These are phyloP conservation scores for Neofusicoccum laricinum DNA, from an alignment of 2,329 filamentous ascomycete species.

Conservation along the genomic window DNA sequence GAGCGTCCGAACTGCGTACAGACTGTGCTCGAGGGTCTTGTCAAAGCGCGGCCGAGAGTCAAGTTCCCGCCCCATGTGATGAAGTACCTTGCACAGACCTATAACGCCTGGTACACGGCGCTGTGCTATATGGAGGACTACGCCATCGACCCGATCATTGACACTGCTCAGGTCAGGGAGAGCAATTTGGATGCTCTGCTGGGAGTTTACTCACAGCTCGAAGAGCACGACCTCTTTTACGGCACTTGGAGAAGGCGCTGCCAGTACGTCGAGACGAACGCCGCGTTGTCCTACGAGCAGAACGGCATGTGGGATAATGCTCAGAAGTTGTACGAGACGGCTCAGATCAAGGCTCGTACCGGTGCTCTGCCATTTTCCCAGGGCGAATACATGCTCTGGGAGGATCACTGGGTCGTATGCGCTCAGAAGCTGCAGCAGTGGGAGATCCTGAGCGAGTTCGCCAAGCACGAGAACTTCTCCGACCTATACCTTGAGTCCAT, in stretches of 20 bases:
- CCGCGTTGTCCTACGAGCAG: constrained; percentile 95
- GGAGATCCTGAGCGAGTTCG: constrained; percentile 96
- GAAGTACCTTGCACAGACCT: constrained; percentile 91
- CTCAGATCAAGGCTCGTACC: constrained; percentile 94
- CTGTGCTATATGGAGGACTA: constrained; percentile 86
- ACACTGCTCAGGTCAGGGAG: constrained; percentile 80
- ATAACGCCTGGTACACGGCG: constrained; percentile 96
- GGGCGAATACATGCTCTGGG: constrained; percentile 98
- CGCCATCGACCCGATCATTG: constrained; percentile 77
- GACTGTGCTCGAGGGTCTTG: constrained; percentile 82
- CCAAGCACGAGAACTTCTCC: constrained; percentile 98
- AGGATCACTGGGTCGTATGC: constrained; percentile 98
- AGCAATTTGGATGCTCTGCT: constrained; percentile 96
- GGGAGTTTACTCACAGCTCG: constrained; percentile 83
- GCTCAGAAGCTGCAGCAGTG: constrained; percentile 98
- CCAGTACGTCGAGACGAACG: constrained; percentile 96
- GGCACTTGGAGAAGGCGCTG: constrained; percentile 93
- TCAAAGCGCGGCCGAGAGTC: constrained; percentile 79
- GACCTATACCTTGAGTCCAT: constrained; percentile 92
- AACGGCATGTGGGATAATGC: constrained; percentile 99
- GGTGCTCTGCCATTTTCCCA: constrained; percentile 95
- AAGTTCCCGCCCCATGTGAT: constrained; percentile 94
- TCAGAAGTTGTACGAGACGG: constrained; percentile 92
- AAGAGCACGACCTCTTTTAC: constrained; percentile 97
- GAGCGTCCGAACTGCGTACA: constrained; percentile 94